Base-by-base conservation (phyloP, 345 rosid species). In the Camelina sativa region DNA sequence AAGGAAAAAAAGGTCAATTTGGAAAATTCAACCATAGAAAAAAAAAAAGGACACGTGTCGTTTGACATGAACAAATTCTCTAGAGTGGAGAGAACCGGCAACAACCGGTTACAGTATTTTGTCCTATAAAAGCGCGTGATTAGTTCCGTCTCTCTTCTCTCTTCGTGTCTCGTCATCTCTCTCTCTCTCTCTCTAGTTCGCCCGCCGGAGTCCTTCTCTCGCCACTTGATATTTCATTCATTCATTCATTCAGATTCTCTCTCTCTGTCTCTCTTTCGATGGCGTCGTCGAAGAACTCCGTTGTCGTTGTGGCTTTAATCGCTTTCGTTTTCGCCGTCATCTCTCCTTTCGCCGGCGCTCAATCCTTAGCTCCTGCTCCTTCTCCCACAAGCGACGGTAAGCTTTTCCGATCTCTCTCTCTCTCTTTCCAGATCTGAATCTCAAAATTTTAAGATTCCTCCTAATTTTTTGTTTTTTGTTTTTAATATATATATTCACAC, bases 301-400 rank as follows among this genome's bases (percentile, higher is more conserved):
- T 61, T 37, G 67, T 60, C 44, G 66, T 65, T 15, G 2, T 86
- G 2, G 75, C 79, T 11, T 11, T 80, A 19, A 13, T 79, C 30
- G 53, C 76, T 50, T 52, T 81, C 64, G 40, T 80, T 15, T 69
- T 78, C 34, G 70, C 79, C 72, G 65, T 83, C 50, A 61, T 74
- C 10, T 77, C 75, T 8, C 77, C 80, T 1, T 69, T 78, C 56
- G 67, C 79, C 72, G 61, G 62, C 17, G 82, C 86, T 46, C 86
- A 80, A 47, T 72, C 84, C 48, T 4, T 81, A 12, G 74, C 83
- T 70, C 77, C 84, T 9, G 84, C 89, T 70, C 93, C 93, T n/a
- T 74, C 89, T 56, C 87, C 91, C 51, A 72, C 88, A 8, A 84
- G 85, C 67, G 93, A 88, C 32, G 93, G 93, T 88, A 30, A 74